These are phyloP conservation scores for Pugionium cornutum DNA, from an alignment of 345 rosid genomes.

Conservation along the genomic window DNA sequence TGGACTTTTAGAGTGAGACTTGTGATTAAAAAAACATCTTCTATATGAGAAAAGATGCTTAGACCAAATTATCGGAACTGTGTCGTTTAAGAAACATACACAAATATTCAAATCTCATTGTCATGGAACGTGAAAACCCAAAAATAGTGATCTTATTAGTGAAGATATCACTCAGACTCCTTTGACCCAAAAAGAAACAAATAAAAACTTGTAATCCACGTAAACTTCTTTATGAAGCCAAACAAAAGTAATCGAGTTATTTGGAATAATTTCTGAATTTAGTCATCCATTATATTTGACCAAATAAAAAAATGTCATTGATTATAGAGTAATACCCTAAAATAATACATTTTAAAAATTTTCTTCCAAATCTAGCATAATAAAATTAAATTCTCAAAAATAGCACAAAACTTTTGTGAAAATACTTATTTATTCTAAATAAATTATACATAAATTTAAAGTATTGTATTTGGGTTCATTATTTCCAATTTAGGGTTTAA, in stretches of 20 bases:
- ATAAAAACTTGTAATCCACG: neutral
- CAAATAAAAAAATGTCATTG: no score
- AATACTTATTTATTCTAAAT: no score
- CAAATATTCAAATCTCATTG: neutral
- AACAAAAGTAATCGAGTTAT: neutral
- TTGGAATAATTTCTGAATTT: neutral
- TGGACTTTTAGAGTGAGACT: neutral
- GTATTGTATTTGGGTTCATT: no score
- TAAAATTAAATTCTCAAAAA: no score
- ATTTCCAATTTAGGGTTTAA: no score
- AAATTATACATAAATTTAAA: no score
- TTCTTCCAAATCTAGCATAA: no score
- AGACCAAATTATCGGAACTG: neutral
- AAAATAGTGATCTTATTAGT: constrained; percentile 1
- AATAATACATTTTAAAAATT: no score
- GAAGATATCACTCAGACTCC: neutral
- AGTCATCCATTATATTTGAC: no score
- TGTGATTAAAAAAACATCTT: neutral
- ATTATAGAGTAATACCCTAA: no score
- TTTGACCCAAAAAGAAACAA: neutral
- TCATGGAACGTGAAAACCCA: constrained; percentile 1
- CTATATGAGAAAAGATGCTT: neutral
- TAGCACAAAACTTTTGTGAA: no score
- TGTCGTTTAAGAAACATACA: neutral
- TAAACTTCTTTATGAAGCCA: neutral